Evolutionary conservation across 129 eudicot species (phyloP).

Genomic region (Mikania micrantha): DNA sequence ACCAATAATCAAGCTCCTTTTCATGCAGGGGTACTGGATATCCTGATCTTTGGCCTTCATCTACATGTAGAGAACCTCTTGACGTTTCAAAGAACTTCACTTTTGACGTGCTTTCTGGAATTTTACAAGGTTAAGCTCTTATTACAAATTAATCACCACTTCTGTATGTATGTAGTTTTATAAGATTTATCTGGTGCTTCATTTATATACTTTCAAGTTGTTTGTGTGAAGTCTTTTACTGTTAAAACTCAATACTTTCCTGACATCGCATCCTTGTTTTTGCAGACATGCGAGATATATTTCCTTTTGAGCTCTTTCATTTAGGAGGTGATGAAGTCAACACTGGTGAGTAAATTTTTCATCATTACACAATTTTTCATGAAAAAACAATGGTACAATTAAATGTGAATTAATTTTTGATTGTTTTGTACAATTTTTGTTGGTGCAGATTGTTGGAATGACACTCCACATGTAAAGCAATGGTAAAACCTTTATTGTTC

Average conservation of each 20-base stretch:
- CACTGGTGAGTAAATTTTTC: slow-evolving; percentile 49
- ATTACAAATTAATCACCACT: not conserved
- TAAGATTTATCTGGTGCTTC: not conserved
- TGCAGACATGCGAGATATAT: slow-evolving; percentile 75
- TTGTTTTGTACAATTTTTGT: slow-evolving; percentile 10
- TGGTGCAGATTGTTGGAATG: slow-evolving; percentile 86
- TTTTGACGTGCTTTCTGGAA: slow-evolving; percentile 79
- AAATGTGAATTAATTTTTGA: not conserved
- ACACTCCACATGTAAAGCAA: slow-evolving; percentile 78
- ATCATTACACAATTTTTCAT: not conserved
- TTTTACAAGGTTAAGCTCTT: slow-evolving; percentile 57
- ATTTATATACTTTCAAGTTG: not conserved
- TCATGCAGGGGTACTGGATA: slow-evolving; percentile 87
- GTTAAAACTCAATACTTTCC: not conserved
- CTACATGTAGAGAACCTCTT: slow-evolving; percentile 81
- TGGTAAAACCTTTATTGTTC: slow-evolving; percentile 43
- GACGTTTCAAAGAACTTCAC: slow-evolving; percentile 93
- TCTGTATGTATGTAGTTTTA: not conserved
- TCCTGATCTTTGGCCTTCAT: slow-evolving; percentile 94
- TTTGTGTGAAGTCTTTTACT: not conserved
- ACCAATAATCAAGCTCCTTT: slow-evolving; percentile 12
- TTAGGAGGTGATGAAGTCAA: slow-evolving; percentile 98
- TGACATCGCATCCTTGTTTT: not conserved
- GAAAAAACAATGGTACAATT: not conserved
- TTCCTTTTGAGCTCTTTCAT: slow-evolving; percentile 94